Evolutionary conservation across 2,329 filamentous ascomycete genomes (phyloP), one percentile per base, ranked within the genome.

Genomic region (Phaeosphaeriaceae sp.): DNA sequence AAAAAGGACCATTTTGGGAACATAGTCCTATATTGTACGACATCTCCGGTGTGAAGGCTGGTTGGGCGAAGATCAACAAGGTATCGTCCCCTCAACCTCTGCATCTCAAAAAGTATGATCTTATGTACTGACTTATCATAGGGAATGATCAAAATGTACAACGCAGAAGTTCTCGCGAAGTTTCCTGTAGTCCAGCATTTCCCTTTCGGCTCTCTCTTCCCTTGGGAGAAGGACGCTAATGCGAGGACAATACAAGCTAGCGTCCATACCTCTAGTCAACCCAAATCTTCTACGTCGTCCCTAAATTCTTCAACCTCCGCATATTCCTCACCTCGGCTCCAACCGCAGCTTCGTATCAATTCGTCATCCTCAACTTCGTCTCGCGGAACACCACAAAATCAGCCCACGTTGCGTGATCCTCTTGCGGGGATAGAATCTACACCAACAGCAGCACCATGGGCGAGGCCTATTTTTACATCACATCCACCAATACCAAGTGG

Each of bases 101-200:
- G 9, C 18, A 9, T 6, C 7, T 1, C 15, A 32, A 20, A 20
- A 9, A n/a, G 5, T 7, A 26, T 26, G 7, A 26, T 26, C 2
- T 6, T 47, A 20, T 20, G 7, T 17, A 40, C 56, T 60, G 41
- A 61, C 35, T 38, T 5, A 6, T 6, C 3, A 34, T 33, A 88
- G 87, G 94, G 94, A 42, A 97, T 99, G 94, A 85, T 99, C 66
- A 99, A 97, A 76, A 99, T 99, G 94, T 99, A 93, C 77, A 92
- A 95, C 60, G 94, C 90, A 15, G 94, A 99, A 77, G 94, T 99
- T 3, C 80, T 99, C 12, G 90, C 89, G 32, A 99, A 99, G 73
- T 97, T 97, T 68, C 94, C 94, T 2, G 94, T 99, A 2, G 91
- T 99, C n/a, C 94, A 99, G 74, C 94, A 99, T 74, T 97, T 81